Evolutionary conservation across 176 grass and related monocot species (phyloP).

Genomic region (Eragrostis curvula): DNA sequence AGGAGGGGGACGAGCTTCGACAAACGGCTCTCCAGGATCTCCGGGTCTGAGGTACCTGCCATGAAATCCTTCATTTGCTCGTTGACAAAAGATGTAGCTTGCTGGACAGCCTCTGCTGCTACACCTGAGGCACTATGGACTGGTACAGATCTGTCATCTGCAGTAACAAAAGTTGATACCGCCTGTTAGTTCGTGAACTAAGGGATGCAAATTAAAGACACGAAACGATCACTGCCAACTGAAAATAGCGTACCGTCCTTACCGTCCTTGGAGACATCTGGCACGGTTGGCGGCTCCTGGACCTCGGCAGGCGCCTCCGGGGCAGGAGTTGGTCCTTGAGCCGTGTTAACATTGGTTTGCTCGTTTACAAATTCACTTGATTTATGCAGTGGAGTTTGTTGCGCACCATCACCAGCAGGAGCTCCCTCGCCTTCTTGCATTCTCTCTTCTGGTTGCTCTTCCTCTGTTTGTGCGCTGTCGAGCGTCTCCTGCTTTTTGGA

Average conservation of each 20-base stretch:
- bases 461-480: too few relatives aligned
- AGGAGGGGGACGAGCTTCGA: background rate
- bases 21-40: background rate
- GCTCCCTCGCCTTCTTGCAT: too few relatives aligned
- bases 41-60: background rate
- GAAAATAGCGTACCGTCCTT: too few relatives aligned
- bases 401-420: too few relatives aligned
- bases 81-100: background rate
- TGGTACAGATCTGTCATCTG: background rate
- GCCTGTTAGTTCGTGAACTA: background rate
- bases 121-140: background rate
- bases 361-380: too few relatives aligned
- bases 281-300: background rate
- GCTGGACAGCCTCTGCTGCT: background rate
- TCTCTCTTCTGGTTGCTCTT: too few relatives aligned
- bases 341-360: too few relatives aligned
- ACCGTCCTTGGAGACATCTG: background rate
- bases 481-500: too few relatives aligned
- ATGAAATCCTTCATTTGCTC: constrained; percentile 10
- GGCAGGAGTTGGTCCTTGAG: too few relatives aligned
- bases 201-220: too few relatives aligned
- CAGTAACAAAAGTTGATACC: background rate
- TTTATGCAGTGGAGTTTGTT: too few relatives aligned
- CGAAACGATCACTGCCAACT: too few relatives aligned
- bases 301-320: background rate